These are phyloP conservation scores for Waltergamsia citrina DNA, from an alignment of 2,329 filamentous ascomycete species.

Conservation along the genomic window DNA sequence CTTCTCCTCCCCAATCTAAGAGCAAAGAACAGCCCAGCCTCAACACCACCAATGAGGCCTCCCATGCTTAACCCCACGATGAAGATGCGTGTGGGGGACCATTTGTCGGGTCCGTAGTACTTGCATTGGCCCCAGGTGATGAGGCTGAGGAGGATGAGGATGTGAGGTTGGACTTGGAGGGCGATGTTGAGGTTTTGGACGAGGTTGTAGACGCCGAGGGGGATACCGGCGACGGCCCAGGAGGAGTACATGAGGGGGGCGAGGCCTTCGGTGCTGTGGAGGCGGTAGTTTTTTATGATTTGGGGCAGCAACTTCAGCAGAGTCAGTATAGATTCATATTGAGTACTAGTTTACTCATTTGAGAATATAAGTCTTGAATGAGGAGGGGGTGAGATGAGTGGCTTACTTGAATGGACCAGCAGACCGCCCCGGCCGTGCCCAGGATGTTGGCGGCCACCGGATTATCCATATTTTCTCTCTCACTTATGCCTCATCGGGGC, in stretches of 20 bases:
- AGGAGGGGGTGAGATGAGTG: not conserved
- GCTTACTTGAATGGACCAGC: constrained; percentile 9
- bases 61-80: constrained; percentile 40
- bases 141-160: constrained; percentile 19
- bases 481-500: too few relatives aligned
- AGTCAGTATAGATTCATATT: not conserved
- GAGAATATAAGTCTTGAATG: not conserved
- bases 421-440: constrained; percentile 9
- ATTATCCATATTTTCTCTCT: too few relatives aligned
- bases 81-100: constrained; percentile 4
- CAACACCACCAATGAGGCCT: constrained; percentile 46
- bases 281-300: constrained; percentile 9
- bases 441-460: constrained; percentile 10
- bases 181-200: constrained; percentile 18
- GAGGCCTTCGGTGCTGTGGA: constrained; percentile 7
- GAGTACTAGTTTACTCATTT: not conserved
- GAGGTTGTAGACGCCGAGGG: constrained; percentile 16
- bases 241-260: constrained; percentile 8
- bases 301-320: constrained; percentile 12
- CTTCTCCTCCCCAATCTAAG: constrained; percentile 33
- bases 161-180: constrained; percentile 19
- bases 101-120: constrained; percentile 14
- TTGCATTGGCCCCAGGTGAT: constrained; percentile 19
- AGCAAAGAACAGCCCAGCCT: constrained; percentile 50
- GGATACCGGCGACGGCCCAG: constrained; percentile 10